phyloP scores from a whole-genome alignment of 2,329 filamentous ascomycete species.

The Graphium sp. region DNA sequence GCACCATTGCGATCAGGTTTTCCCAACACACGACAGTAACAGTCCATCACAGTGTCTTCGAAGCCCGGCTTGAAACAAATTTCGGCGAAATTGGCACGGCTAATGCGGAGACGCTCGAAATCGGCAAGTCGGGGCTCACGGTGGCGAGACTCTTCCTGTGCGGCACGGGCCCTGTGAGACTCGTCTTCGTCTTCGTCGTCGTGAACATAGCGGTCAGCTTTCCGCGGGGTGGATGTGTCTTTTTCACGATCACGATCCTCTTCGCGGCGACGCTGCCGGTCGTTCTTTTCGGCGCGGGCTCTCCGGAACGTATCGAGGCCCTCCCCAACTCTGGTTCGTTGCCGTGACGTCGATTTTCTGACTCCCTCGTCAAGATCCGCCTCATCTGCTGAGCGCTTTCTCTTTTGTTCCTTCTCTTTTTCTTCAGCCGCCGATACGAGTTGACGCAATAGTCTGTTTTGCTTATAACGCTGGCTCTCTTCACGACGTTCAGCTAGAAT shows the following conservation, averaged over 20 bases:
- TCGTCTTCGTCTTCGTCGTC: slow-evolving; percentile 63
- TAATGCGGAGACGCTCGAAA: slow-evolving; percentile 68
- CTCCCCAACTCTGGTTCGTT: slow-evolving; percentile 37
- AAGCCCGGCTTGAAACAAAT: slow-evolving; percentile 92
- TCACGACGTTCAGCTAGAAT: slow-evolving; percentile 76
- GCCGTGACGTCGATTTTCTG: slow-evolving; percentile 48
- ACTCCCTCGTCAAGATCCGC: slow-evolving; percentile 65
- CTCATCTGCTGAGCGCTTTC: slow-evolving; percentile 62
- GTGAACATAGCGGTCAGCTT: slow-evolving; percentile 33
- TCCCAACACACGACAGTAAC: slow-evolving; percentile 72
- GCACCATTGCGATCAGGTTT: slow-evolving; percentile 58
- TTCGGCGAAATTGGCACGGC: slow-evolving; percentile 71
- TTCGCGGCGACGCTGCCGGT: slow-evolving; percentile 44
- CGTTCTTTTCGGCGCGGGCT: slow-evolving; percentile 46
- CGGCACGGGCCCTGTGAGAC: slow-evolving; percentile 48
- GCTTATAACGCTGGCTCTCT: slow-evolving; percentile 65
- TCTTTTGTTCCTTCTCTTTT: slow-evolving; percentile 41
- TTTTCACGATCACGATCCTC: slow-evolving; percentile 35
- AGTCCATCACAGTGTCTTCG: slow-evolving; percentile 63
- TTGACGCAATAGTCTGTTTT: slow-evolving; percentile 67
- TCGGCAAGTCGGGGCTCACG: slow-evolving; percentile 50
- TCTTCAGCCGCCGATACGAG: slow-evolving; percentile 53
- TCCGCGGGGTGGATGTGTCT: slow-evolving; percentile 23
- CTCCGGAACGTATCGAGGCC: slow-evolving; percentile 52
- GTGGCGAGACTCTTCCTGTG: slow-evolving; percentile 44